phyloP scores from a whole-genome alignment of 306 rosid genomes.

The Psophocarpus tetragonolobus region DNA sequence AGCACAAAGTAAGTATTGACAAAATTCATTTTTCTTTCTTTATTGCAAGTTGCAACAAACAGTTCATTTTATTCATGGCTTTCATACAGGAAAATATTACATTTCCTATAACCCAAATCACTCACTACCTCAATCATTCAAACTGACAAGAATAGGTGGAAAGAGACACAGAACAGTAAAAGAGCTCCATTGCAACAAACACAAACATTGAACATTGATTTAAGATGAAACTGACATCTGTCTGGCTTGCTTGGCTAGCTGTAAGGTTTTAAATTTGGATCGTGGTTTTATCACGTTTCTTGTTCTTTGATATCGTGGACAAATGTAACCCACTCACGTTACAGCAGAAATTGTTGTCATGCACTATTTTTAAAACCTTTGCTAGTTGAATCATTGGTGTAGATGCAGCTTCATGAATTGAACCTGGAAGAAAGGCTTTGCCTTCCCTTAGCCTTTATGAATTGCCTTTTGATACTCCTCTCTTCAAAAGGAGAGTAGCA shows the following conservation, averaged over 20 bases:
- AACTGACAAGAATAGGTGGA: constrained; percentile 11
- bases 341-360: neutral
- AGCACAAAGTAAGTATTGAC: neutral
- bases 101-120: constrained; percentile 23
- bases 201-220: constrained; percentile 22
- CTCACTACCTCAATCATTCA: constrained; percentile 11
- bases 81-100: constrained; percentile 30
- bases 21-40: neutral
- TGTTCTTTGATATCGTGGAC: neutral
- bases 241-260: neutral
- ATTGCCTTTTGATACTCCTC: constrained; percentile 62
- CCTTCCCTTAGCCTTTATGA: constrained; percentile 83
- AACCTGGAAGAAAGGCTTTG: constrained; percentile 83
- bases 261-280: neutral
- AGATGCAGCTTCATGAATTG: constrained; percentile 29
- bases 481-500: constrained; percentile 43
- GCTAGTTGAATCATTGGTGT: neutral
- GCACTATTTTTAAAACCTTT: neutral
- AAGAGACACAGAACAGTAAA: constrained; percentile 18
- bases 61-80: constrained; percentile 36
- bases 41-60: constrained; percentile 28
- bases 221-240: constrained; percentile 32
- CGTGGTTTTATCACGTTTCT: neutral
- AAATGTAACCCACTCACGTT: too few species aligned
- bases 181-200: neutral